Evolutionary conservation across 805 yeast species (phyloP).

Genomic region (Candida pini): DNA sequence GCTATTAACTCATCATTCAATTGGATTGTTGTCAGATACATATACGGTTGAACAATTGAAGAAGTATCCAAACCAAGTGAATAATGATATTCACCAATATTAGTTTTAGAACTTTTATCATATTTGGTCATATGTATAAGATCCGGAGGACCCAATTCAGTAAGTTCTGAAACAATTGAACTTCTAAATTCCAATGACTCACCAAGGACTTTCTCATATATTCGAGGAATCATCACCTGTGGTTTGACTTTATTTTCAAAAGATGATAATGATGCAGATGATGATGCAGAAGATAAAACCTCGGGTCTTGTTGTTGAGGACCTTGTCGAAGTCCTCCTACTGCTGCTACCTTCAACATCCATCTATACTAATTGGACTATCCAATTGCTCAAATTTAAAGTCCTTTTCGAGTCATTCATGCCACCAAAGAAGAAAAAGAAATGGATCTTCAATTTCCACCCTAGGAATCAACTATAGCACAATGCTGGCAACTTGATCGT

Average conservation of each 20-base stretch:
- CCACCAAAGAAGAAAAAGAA: too few species aligned
- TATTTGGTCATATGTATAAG: slow-evolving; percentile 48
- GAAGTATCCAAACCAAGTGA: slow-evolving; percentile 50
- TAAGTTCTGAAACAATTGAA: slow-evolving; percentile 33
- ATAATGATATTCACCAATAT: slow-evolving; percentile 50
- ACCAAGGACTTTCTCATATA: slow-evolving; percentile 44
- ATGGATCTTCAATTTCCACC: too few species aligned
- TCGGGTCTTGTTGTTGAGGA: slow-evolving; percentile 3
- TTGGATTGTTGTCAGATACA: slow-evolving; percentile 43
- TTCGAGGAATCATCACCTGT: slow-evolving; percentile 24
- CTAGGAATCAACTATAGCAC: too few species aligned
- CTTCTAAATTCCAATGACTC: slow-evolving; percentile 51
- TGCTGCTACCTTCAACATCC: too few species aligned
- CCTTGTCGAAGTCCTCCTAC: slow-evolving; percentile 8
- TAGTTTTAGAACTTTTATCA: slow-evolving; percentile 39
- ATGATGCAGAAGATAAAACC: slow-evolving; percentile 3
- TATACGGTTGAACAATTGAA: slow-evolving; percentile 48
- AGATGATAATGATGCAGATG: slow-evolving; percentile 4
- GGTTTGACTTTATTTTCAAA: slow-evolving; percentile 16
- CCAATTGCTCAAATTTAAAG: too few species aligned
- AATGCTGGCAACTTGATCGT: too few species aligned
- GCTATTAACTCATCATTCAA: slow-evolving; percentile 29
- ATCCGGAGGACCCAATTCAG: slow-evolving; percentile 73
- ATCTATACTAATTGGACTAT: too few species aligned
- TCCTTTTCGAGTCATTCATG: too few species aligned